Percentiles rank a stretch among this genome's conserved stretches.
Evolutionary conservation across 371 early-diverging fungal species (phyloP).

Genomic region (Dinochytrium kinnereticum): DNA sequence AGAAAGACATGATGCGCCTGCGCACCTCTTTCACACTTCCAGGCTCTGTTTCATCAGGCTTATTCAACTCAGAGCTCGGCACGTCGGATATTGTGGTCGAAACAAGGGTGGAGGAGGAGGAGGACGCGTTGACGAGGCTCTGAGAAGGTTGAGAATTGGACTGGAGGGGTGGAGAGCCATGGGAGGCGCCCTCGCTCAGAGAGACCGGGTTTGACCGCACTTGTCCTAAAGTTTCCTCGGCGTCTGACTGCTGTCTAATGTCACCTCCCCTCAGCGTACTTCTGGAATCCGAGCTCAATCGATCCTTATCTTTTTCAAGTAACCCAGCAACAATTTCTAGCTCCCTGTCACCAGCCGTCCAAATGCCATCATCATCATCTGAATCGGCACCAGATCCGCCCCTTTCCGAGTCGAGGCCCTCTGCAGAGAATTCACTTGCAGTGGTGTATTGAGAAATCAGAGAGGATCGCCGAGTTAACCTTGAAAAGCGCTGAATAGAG

Average conservation of each 20-base stretch:
- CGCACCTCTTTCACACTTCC: background rate
- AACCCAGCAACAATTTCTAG: background rate
- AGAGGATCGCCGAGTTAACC: constrained; percentile 9
- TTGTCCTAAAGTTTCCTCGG: too few species aligned
- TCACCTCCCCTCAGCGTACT: background rate
- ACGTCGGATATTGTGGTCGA: background rate
- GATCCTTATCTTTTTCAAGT: background rate
- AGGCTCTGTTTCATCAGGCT: background rate
- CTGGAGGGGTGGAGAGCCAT: too few species aligned
- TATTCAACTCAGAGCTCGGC: background rate
- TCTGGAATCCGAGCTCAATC: background rate
- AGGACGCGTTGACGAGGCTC: background rate
- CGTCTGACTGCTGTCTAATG: too few species aligned
- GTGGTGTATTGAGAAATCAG: constrained; percentile 14
- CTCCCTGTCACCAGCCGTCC: constrained; percentile 17
- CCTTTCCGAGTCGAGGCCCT: background rate
- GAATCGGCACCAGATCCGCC: background rate
- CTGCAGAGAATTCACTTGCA: constrained; percentile 11
- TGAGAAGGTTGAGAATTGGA: too few species aligned
- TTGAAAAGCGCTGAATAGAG: background rate
- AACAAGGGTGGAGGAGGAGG: constrained; percentile 7
- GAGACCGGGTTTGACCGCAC: too few species aligned
- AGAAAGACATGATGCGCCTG: background rate
- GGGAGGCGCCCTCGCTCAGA: too few species aligned
- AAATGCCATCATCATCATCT: constrained; percentile 8